These are phyloP conservation scores for Chytriomyces sp. DNA, from an alignment of 192 early-diverging fungal species.

Conservation along the genomic window DNA sequence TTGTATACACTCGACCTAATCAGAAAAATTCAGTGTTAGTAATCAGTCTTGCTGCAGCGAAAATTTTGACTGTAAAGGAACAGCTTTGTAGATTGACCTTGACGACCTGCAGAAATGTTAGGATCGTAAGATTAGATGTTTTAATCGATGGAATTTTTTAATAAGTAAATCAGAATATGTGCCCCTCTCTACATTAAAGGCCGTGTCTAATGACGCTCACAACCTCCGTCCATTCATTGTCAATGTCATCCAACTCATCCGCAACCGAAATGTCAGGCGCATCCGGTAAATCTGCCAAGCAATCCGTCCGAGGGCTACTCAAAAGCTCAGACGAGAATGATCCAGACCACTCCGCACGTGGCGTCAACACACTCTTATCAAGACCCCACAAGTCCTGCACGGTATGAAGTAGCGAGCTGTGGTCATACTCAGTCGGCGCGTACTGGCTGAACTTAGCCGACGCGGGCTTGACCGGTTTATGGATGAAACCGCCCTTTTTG, in stretches of 20 bases:
- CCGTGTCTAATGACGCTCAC: too few relatives aligned
- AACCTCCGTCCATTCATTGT: conserved; percentile 15
- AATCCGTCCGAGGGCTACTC: conserved; percentile 20
- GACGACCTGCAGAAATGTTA: too few relatives aligned
- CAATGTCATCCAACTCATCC: neutral
- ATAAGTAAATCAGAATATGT: too few relatives aligned
- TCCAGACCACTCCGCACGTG: conserved; percentile 33
- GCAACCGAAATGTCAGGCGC: conserved; percentile 1
- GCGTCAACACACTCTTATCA: conserved; percentile 5
- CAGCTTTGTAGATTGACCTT: too few relatives aligned
- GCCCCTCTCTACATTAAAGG: too few relatives aligned
- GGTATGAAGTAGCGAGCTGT: conserved; percentile 52
- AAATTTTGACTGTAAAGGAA: too few relatives aligned
- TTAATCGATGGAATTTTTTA: too few relatives aligned
- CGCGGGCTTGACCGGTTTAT: conserved; percentile 19
- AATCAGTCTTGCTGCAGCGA: too few relatives aligned
- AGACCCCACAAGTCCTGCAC: conserved; percentile 36
- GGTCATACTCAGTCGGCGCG: conserved; percentile 43
- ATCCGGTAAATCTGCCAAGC: conserved; percentile 17
- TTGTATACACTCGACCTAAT: too few relatives aligned
- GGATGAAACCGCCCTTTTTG: conserved; percentile 38
- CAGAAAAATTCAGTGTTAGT: too few relatives aligned
- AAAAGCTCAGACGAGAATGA: conserved; percentile 25
- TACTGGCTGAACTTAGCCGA: conserved; percentile 21
- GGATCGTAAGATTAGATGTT: too few relatives aligned